phyloP scores from a whole-genome alignment of 768 basidiomycete species.

The Tremella fuciformis region DNA sequence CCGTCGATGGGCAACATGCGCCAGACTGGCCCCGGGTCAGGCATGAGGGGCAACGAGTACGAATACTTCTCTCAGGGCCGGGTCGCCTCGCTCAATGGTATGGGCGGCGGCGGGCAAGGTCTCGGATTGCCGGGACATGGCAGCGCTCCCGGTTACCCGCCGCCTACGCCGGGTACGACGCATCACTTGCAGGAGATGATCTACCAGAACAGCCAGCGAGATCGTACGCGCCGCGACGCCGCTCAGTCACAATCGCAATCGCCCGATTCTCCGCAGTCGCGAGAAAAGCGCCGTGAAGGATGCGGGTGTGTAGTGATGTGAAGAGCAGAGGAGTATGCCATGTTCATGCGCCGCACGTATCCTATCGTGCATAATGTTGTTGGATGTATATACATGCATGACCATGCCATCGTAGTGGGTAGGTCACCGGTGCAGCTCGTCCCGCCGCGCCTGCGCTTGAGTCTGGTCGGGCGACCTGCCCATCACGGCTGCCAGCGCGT shows the following conservation, averaged over 20 bases:
- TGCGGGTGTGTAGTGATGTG: constrained; percentile 10
- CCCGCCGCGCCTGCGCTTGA: too few species aligned
- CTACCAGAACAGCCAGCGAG: constrained; percentile 1
- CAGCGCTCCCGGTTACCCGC: neutral
- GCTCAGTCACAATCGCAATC: constrained; percentile 1
- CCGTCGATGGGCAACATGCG: constrained; percentile 1
- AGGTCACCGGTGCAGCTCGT: too few species aligned
- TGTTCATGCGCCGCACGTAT: neutral
- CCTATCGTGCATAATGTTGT: neutral
- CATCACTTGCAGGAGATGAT: neutral
- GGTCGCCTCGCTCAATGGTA: neutral
- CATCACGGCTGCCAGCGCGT: too few species aligned
- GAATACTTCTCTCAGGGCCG: neutral
- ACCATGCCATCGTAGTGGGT: too few species aligned
- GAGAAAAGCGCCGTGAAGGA: neutral
- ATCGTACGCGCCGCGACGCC: neutral
- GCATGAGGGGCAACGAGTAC: neutral
- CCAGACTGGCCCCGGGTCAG: neutral
- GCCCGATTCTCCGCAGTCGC: neutral
- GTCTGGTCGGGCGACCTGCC: too few species aligned
- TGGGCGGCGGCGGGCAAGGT: neutral
- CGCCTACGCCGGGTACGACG: constrained; percentile 1
- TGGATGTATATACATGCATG: neutral
- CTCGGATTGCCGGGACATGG: too few species aligned
- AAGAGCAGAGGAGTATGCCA: neutral